phyloP scores from a whole-genome alignment of 768 basidiomycete species.

The Sporobolomyces roseus region DNA sequence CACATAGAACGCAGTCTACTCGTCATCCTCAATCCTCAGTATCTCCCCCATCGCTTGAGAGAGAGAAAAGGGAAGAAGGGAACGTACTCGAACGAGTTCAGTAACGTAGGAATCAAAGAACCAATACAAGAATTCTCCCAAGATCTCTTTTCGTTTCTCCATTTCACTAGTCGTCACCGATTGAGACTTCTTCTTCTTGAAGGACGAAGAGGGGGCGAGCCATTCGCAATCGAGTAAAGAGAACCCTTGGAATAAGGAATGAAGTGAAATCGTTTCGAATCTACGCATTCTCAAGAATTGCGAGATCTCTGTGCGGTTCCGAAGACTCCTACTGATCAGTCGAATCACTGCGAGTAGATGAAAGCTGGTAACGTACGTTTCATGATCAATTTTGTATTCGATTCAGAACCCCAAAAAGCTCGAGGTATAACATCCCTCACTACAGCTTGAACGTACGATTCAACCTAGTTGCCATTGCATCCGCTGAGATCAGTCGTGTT shows the following conservation, averaged over 20 bases:
- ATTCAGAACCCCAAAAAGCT: conserved; percentile 66
- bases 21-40: neutral
- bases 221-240: conserved; percentile 72
- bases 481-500: neutral
- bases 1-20: conserved; percentile 84
- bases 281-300: conserved; percentile 66
- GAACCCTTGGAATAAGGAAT: conserved; percentile 71
- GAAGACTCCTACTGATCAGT: no score
- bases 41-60: neutral
- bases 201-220: conserved; percentile 52
- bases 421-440: conserved; percentile 69
- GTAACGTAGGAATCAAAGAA: conserved; percentile 81
- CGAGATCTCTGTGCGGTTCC: conserved; percentile 6
- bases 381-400: conserved; percentile 62
- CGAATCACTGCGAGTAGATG: neutral
- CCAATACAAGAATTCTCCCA: conserved; percentile 91
- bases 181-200: neutral
- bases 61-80: neutral
- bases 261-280: conserved; percentile 75
- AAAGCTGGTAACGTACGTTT: conserved; percentile 43
- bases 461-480: conserved; percentile 56
- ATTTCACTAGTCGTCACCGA: conserved; percentile 56
- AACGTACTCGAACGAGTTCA: conserved; percentile 67
- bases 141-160: conserved; percentile 69
- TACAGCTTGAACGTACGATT: conserved; percentile 61